A percentile compares a stretch with the other conserved stretches of the same genome.
Conservation (phyloP, 148 eudicot species). For the Talinum fruticosum region DNA sequence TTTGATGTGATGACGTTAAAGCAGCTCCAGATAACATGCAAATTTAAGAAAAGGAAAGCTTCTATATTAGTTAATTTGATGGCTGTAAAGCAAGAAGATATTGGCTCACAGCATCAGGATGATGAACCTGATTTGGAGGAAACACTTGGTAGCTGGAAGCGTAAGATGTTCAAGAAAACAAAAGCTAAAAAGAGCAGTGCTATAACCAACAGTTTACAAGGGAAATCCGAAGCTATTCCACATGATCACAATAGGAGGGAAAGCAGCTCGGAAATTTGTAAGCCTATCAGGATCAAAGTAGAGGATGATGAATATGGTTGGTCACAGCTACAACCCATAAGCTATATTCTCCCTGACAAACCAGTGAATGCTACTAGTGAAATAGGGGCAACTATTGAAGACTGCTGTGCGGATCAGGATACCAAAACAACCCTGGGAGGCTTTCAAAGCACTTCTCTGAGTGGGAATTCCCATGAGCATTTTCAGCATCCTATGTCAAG, state of each 20-base stretch:
- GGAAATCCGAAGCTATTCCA: conserved; percentile 26
- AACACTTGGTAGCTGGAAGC: conserved; percentile 57
- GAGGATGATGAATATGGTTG: conserved; percentile 34
- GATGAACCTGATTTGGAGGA: conserved; percentile 55
- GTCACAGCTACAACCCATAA: conserved; percentile 17
- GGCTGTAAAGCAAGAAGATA: conserved; percentile 34
- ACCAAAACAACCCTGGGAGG: not conserved
- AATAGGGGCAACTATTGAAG: not conserved
- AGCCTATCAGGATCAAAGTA: conserved; percentile 29
- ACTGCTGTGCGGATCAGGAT: conserved; percentile 6
- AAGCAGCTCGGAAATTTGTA: conserved; percentile 14
- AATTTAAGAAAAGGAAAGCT: conserved; percentile 51
- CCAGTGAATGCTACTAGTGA: not conserved
- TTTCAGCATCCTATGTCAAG: conserved; percentile 9
- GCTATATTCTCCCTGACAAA: conserved; percentile 5
- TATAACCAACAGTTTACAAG: conserved; percentile 1
- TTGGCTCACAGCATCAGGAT: conserved; percentile 30
- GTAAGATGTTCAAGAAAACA: conserved; percentile 36
- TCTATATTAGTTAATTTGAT: conserved; percentile 11
- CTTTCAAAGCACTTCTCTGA: not conserved
- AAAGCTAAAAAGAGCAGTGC: conserved; percentile 36
- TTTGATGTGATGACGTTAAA: conserved; percentile 43
- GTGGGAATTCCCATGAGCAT: not conserved
- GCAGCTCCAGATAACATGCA: conserved; percentile 44
- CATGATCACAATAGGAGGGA: conserved; percentile 24